Evolutionary conservation across 2,329 filamentous ascomycete species (phyloP).

Genomic region (Clarireedia paspali): DNA sequence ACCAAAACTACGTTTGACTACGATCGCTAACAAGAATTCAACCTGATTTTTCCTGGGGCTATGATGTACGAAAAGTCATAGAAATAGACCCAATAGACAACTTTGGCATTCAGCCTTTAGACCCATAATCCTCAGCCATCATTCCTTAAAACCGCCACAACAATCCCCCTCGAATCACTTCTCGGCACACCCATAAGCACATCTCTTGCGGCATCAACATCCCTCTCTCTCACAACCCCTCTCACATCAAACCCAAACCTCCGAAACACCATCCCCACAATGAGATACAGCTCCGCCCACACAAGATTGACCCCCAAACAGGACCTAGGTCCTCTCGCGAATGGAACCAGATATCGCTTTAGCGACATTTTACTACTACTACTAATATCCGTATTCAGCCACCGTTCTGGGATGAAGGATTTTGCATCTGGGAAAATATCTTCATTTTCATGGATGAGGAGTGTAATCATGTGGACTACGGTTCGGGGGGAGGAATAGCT

Average conservation of each 20-base stretch:
- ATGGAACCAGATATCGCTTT: slow-evolving; percentile 22
- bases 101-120: too few relatives aligned
- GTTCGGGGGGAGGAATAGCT: slow-evolving; percentile 23
- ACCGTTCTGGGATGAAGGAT: slow-evolving; percentile 31
- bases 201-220: not conserved
- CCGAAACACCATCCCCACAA: slow-evolving; percentile 14
- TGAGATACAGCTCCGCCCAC: slow-evolving; percentile 26
- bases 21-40: too few relatives aligned
- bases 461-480: slow-evolving; percentile 32
- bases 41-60: too few relatives aligned
- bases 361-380: slow-evolving; percentile 11
- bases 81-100: too few relatives aligned
- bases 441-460: slow-evolving; percentile 28
- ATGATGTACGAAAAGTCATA: too few relatives aligned
- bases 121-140: not conserved
- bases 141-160: not conserved
- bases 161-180: not conserved
- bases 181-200: not conserved
- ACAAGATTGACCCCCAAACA: slow-evolving; percentile 27
- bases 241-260: slow-evolving; percentile 1
- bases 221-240: not conserved
- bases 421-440: slow-evolving; percentile 25
- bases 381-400: slow-evolving; percentile 22
- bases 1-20: too few relatives aligned
- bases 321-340: slow-evolving; percentile 21